Evolutionary conservation across 352 stramenopile genomes (phyloP).

Genomic region (Phytophthora citricola): DNA sequence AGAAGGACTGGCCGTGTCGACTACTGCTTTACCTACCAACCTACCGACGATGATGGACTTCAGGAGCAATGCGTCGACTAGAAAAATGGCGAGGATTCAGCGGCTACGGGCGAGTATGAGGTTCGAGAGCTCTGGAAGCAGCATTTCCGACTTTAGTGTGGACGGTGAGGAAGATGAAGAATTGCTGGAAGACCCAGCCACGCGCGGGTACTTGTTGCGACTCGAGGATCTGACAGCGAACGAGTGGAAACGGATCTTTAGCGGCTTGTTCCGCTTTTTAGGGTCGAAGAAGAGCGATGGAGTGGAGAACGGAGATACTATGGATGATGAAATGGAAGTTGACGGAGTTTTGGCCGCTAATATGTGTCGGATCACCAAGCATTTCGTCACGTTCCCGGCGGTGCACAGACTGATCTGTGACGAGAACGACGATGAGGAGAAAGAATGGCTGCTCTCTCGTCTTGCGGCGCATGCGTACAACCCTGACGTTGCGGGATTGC

Average conservation of each 20-base stretch:
- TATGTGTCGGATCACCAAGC: slow-evolving; percentile 76
- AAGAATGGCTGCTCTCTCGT: slow-evolving; percentile 54
- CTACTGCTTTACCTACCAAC: slow-evolving; percentile 15
- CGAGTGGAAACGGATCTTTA: slow-evolving; percentile 82
- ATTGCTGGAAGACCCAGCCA: slow-evolving; percentile 35
- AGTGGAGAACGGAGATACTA: slow-evolving; percentile 6
- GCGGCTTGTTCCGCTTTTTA: slow-evolving; percentile 62
- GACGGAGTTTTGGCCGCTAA: slow-evolving; percentile 70
- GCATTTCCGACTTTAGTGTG: slow-evolving; percentile 48
- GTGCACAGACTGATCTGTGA: slow-evolving; percentile 64
- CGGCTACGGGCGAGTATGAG: slow-evolving; percentile 46
- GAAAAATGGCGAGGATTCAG: slow-evolving; percentile 49
- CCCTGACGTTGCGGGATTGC: slow-evolving; percentile 58
- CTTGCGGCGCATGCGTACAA: slow-evolving; percentile 68
- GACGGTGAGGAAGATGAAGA: slow-evolving; percentile 34
- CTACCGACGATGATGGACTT: slow-evolving; percentile 37
- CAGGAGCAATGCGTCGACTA: slow-evolving; percentile 39
- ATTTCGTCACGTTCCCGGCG: slow-evolving; percentile 69
- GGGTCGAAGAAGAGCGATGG: slow-evolving; percentile 29
- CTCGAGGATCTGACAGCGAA: slow-evolving; percentile 68
- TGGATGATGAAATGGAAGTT: slow-evolving; percentile 45
- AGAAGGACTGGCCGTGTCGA: slow-evolving; percentile 14
- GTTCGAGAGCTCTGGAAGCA: slow-evolving; percentile 53
- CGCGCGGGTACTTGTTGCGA: slow-evolving; percentile 69
- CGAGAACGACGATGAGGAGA: slow-evolving; percentile 37